These are phyloP conservation scores for Yamadazyma blattariae DNA, from an alignment of 1,139 yeast species.

Conservation along the genomic window DNA sequence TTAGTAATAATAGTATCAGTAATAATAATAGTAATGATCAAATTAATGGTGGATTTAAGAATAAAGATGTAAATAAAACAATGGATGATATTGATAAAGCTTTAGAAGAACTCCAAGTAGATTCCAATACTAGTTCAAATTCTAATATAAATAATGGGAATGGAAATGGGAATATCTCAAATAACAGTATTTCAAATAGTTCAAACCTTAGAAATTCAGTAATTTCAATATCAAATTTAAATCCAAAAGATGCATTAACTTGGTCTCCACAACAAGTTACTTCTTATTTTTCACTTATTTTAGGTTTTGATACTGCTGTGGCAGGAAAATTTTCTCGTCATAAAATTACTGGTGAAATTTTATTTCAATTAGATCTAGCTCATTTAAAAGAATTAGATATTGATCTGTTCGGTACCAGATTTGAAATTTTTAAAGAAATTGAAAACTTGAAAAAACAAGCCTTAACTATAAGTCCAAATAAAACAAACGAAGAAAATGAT, in stretches of 20 bases:
- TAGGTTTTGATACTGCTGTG: constrained; percentile 71
- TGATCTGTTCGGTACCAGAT: constrained; percentile 89
- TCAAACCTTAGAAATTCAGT: constrained; percentile 2
- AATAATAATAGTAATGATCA: constrained; percentile 2
- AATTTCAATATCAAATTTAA: constrained; percentile 34
- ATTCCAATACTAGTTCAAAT: background rate
- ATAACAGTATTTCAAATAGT: constrained; percentile 13
- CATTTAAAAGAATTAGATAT: constrained; percentile 90
- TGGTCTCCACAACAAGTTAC: constrained; percentile 92
- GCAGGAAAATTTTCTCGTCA: constrained; percentile 82
- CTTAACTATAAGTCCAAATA: background rate
- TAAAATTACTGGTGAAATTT: constrained; percentile 81
- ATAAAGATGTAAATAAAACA: constrained; percentile 46
- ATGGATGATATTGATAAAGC: constrained; percentile 85
- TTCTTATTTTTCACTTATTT: constrained; percentile 60
- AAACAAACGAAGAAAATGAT: background rate
- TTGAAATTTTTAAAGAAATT: constrained; percentile 86
- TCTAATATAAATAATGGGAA: background rate
- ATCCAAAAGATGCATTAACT: constrained; percentile 48
- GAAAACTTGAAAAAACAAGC: constrained; percentile 52
- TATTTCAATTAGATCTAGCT: constrained; percentile 80
- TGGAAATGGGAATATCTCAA: no score
- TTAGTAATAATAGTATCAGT: background rate
- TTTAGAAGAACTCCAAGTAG: constrained; percentile 59
- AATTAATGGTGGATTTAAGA: background rate